Base-by-base conservation (phyloP, 2,329 filamentous ascomycete species). In the Pseudofabraea citricarpa region DNA sequence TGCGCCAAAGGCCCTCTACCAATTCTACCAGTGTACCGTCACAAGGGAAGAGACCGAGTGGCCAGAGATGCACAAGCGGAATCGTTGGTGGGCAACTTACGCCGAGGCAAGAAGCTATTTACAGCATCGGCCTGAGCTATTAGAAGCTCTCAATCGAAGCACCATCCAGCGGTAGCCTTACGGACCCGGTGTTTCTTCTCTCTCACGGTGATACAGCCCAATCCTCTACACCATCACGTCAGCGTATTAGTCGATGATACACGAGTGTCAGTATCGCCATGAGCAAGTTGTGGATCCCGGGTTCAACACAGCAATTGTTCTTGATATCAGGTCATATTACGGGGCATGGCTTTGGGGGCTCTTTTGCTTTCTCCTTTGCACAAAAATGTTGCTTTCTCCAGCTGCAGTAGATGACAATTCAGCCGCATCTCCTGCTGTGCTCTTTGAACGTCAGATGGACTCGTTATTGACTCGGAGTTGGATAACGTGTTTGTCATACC, bases 11-110 rank as follows among this genome's bases (percentile, higher is more conserved):
- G 77, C 83, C 27, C 65, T 82, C 41, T 91, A 90, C 64, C 81
- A 84, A 56, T 93, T 91, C 67, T 93, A 82, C 67, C 87, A 97
- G 67, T 90, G 83, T 50, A 85, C 79, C n/a, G 93, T 98, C 49
- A 79, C 85, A 51, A 83, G 83, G 58, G 88, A 95, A 69, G 86
- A 93, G 65, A 72, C 75, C 13, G 81, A 90, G 46, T 98, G 93
- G 93, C 93, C 93, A 1, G 93, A 98, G 72, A 85, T 79, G 71
- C 81, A 95, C 67, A 97, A 96, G 75, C 79, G 93, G 58, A 84
- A 84, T 64, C 81, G 93, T 48, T 80, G 85, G 63, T 98, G 93
- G 93, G 89, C 95, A 65, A 84, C 81, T 40, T 96, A 88, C 63
- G 69, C 75, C 40, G 81, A 94, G 64, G 93, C 93, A n/a, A 80